Evolutionary conservation across 768 basidiomycete genomes (phyloP).

Genomic region (Paxillus rubicundulus): DNA sequence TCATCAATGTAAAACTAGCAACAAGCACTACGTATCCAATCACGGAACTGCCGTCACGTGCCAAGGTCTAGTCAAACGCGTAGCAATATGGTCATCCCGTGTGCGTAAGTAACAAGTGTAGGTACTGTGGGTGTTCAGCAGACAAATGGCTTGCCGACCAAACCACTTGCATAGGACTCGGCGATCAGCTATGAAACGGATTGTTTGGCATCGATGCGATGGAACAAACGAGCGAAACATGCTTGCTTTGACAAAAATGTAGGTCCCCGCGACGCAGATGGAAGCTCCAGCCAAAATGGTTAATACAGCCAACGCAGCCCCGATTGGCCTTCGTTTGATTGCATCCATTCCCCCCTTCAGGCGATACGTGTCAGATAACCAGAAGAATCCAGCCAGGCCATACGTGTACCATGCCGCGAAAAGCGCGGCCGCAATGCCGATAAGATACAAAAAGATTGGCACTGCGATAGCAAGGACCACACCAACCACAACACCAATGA

Average conservation of each 20-base stretch:
- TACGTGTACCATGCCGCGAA: slow-evolving; percentile 63
- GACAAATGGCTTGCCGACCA: slow-evolving; percentile 48
- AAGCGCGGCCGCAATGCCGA: slow-evolving; percentile 50
- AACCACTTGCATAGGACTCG: slow-evolving; percentile 41
- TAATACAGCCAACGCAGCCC: slow-evolving; percentile 37
- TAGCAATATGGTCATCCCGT: no score
- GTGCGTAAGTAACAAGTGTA: not conserved
- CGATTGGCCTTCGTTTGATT: slow-evolving; percentile 33
- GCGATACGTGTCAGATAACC: slow-evolving; percentile 48
- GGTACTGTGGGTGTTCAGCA: slow-evolving; percentile 24
- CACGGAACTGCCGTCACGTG: slow-evolving; percentile 17
- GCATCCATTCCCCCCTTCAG: slow-evolving; percentile 36
- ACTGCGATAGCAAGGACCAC: slow-evolving; percentile 50
- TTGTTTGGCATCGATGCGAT: not conserved
- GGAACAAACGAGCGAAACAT: not conserved
- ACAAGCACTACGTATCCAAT: not conserved
- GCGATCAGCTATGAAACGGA: slow-evolving; percentile 39
- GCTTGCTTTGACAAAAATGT: slow-evolving; percentile 49
- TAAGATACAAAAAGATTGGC: slow-evolving; percentile 54
- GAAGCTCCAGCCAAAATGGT: slow-evolving; percentile 50
- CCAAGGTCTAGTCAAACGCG: not conserved
- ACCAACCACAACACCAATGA: slow-evolving; percentile 34
- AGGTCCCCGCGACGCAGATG: slow-evolving; percentile 52
- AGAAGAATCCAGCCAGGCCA: slow-evolving; percentile 51
- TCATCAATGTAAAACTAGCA: not conserved